Evolutionary conservation across 2,329 filamentous ascomycete genomes (phyloP).

Genomic region (Aspergillus sp.): DNA sequence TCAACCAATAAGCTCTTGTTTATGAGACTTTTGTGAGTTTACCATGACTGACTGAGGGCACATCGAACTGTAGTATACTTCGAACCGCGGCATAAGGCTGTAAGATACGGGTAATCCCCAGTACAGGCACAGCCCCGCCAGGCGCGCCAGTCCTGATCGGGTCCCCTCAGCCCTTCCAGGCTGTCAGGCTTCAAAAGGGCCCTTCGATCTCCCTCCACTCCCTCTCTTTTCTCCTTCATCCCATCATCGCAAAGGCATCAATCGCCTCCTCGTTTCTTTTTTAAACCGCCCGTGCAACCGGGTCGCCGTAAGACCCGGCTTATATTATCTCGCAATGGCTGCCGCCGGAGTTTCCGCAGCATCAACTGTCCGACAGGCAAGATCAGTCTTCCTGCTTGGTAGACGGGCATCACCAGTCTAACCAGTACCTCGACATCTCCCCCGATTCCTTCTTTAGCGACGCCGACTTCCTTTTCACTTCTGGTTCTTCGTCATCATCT

Average conservation of each 20-base stretch:
- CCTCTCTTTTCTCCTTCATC: not conserved
- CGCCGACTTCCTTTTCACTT: slow-evolving; percentile 1
- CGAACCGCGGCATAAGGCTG: not conserved
- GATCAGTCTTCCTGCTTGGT: slow-evolving; percentile 7
- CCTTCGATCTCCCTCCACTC: not conserved
- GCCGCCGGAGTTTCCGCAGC: slow-evolving; percentile 10
- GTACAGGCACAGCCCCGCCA: not conserved
- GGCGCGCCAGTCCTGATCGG: slow-evolving; percentile 1
- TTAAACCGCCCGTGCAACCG: slow-evolving; percentile 9
- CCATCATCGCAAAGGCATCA: slow-evolving; percentile 1
- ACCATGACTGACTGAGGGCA: not conserved
- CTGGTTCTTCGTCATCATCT: not conserved
- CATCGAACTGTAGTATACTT: not conserved
- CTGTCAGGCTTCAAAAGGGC: slow-evolving; percentile 3
- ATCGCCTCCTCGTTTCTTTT: not conserved
- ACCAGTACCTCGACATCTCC: slow-evolving; percentile 1
- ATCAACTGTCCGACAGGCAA: slow-evolving; percentile 8
- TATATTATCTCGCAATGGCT: slow-evolving; percentile 18
- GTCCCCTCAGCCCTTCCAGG: not conserved
- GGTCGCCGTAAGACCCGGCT: slow-evolving; percentile 17
- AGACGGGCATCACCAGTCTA: not conserved
- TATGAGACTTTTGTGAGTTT: not conserved
- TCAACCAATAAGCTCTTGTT: not conserved
- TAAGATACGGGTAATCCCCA: not conserved
- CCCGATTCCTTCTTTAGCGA: slow-evolving; percentile 3